Percentiles rank a stretch among this genome's conserved stretches.
phyloP scores from a whole-genome alignment of 208 protist genomes.

The Acanthamoeba triangularis region DNA sequence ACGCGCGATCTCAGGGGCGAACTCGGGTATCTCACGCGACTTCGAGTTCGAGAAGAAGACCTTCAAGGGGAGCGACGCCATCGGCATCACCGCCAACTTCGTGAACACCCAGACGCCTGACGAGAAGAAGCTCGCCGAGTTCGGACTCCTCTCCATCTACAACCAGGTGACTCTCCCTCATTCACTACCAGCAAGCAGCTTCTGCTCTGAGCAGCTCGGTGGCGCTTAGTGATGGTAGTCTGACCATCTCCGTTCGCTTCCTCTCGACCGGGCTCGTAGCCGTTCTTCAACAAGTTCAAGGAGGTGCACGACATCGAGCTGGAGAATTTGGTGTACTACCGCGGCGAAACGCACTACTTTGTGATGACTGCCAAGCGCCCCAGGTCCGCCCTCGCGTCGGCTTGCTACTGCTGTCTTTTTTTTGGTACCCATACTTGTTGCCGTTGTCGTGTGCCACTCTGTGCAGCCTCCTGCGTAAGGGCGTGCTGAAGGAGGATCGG shows the following conservation, averaged over 20 bases:
- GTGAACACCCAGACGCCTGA: slow-evolving; percentile 70
- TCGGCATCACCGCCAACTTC: slow-evolving; percentile 79
- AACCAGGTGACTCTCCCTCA: slow-evolving; percentile 30
- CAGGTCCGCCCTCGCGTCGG: too few species aligned
- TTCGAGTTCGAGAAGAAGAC: slow-evolving; percentile 66
- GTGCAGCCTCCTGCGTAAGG: slow-evolving; percentile 27
- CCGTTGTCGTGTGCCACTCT: too few species aligned
- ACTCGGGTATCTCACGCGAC: slow-evolving; percentile 11
- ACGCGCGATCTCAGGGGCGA: too few species aligned
- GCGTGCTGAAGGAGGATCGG: slow-evolving; percentile 38
- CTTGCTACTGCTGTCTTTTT: too few species aligned
- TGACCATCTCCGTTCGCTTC: background rate
- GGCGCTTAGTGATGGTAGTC: background rate
- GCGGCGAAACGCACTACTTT: slow-evolving; percentile 77
- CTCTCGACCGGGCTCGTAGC: background rate
- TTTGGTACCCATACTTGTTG: too few species aligned
- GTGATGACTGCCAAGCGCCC: slow-evolving; percentile 74
- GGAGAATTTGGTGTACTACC: slow-evolving; percentile 79
- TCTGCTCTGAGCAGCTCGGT: too few species aligned
- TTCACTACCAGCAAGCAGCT: too few species aligned
- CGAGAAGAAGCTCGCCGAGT: slow-evolving; percentile 69
- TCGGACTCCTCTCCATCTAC: slow-evolving; percentile 63
- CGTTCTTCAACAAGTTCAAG: slow-evolving; percentile 75
- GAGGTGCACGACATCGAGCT: slow-evolving; percentile 74
- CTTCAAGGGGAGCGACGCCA: slow-evolving; percentile 72